A percentile compares a stretch with the other conserved stretches of the same genome.
These are phyloP conservation scores for Botryotinia globosa DNA, from an alignment of 2,329 filamentous ascomycete genomes.

Conservation along the genomic window DNA sequence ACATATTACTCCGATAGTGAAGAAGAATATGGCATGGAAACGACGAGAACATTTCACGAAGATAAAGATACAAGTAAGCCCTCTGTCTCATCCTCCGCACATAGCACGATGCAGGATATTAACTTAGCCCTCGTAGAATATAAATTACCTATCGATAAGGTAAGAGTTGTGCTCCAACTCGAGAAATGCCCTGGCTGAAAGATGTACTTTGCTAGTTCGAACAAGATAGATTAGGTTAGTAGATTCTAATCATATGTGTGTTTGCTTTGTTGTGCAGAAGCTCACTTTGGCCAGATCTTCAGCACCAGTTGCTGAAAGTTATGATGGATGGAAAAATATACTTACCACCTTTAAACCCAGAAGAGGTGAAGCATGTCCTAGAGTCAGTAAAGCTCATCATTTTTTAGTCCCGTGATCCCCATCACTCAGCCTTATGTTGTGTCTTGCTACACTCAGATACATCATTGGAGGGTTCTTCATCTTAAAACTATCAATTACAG, in stretches of 20 bases:
- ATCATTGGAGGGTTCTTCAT: background rate
- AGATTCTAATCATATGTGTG: too few species aligned
- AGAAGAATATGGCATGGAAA: constrained; percentile 45
- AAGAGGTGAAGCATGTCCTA: constrained; percentile 36
- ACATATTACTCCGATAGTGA: constrained; percentile 9
- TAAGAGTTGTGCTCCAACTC: constrained; percentile 1
- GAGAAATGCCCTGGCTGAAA: background rate
- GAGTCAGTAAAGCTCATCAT: constrained; percentile 30
- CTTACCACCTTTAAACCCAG: constrained; percentile 32
- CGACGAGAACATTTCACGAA: constrained; percentile 45
- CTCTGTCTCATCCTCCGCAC: background rate
- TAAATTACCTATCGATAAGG: constrained; percentile 31
- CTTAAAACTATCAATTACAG: background rate
- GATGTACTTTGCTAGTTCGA: constrained; percentile 10
- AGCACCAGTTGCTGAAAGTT: constrained; percentile 27
- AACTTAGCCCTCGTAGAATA: constrained; percentile 28
- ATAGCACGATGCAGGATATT: background rate
- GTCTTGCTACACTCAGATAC: background rate
- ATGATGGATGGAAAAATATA: constrained; percentile 26
- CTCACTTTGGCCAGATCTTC: constrained; percentile 24
- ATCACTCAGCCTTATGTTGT: too few species aligned
- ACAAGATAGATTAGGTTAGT: constrained; percentile 23
- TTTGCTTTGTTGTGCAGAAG: background rate
- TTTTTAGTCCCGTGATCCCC: background rate
- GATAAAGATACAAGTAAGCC: constrained; percentile 42